Evolutionary conservation across 2,329 filamentous ascomycete genomes (phyloP).

Genomic region (Cladosporium austrohemisphaericum): DNA sequence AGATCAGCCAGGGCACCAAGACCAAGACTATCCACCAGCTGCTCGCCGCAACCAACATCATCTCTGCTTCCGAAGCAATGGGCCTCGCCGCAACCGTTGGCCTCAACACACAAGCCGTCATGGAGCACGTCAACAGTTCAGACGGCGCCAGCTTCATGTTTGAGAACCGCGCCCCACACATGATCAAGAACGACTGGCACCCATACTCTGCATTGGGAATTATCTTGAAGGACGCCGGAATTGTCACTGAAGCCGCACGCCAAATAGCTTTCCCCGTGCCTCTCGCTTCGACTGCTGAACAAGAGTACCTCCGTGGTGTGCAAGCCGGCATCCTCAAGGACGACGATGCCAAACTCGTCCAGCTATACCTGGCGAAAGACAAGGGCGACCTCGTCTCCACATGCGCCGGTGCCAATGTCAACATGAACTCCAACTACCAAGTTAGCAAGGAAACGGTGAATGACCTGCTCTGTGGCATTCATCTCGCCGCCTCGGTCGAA

Average conservation of each 20-base stretch:
- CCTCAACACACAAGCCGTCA: slow-evolving; percentile 48
- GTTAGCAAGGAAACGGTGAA: slow-evolving; percentile 35
- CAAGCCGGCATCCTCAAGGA: slow-evolving; percentile 54
- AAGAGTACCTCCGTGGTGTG: slow-evolving; percentile 59
- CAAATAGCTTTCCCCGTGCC: slow-evolving; percentile 56
- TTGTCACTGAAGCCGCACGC: slow-evolving; percentile 64
- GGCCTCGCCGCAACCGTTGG: slow-evolving; percentile 53
- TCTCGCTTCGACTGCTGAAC: slow-evolving; percentile 61
- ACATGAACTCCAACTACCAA: slow-evolving; percentile 34
- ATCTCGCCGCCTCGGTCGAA: slow-evolving; percentile 48
- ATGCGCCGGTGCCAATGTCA: slow-evolving; percentile 34
- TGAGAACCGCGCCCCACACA: slow-evolving; percentile 53
- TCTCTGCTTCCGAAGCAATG: slow-evolving; percentile 54
- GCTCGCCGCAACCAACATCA: slow-evolving; percentile 57
- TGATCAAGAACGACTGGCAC: slow-evolving; percentile 50
- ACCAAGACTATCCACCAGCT: slow-evolving; percentile 59
- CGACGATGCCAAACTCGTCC: slow-evolving; percentile 55
- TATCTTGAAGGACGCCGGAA: slow-evolving; percentile 51
- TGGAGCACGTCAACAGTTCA: slow-evolving; percentile 44
- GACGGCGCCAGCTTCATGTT: slow-evolving; percentile 53
- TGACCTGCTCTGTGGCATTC: slow-evolving; percentile 45
- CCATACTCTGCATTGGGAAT: slow-evolving; percentile 44
- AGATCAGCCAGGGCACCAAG: slow-evolving; percentile 52
- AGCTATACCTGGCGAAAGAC: slow-evolving; percentile 45
- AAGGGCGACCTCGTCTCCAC: slow-evolving; percentile 32